These are phyloP conservation scores for Pyrenophora teres DNA, from an alignment of 2,329 filamentous ascomycete species.

Conservation along the genomic window DNA sequence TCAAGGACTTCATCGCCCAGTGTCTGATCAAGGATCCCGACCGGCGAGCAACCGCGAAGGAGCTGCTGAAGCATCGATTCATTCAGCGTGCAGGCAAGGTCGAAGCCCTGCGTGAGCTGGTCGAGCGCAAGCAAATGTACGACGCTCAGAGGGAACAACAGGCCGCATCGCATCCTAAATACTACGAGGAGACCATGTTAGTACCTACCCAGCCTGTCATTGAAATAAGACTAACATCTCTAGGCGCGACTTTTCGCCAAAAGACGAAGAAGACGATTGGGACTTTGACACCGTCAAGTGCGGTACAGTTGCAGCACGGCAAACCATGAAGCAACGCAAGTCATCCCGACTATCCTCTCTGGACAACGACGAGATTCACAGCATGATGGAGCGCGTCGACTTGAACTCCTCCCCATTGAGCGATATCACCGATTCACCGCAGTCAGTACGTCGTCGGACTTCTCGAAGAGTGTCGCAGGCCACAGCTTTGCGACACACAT, in stretches of 20 bases:
- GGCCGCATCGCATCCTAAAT: slow-evolving; percentile 67
- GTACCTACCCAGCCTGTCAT: slow-evolving; percentile 25
- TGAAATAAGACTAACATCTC: slow-evolving; percentile 14
- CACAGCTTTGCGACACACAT: slow-evolving; percentile 45
- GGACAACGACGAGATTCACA: slow-evolving; percentile 40
- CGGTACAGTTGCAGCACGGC: slow-evolving; percentile 59
- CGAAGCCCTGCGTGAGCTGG: slow-evolving; percentile 84
- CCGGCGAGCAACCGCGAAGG: slow-evolving; percentile 79
- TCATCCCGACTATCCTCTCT: slow-evolving; percentile 52
- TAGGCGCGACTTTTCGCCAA: slow-evolving; percentile 68
- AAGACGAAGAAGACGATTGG: slow-evolving; percentile 81
- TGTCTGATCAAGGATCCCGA: slow-evolving; percentile 94
- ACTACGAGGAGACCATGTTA: slow-evolving; percentile 89
- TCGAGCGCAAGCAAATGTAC: slow-evolving; percentile 80
- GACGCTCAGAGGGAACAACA: slow-evolving; percentile 71
- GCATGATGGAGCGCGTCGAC: slow-evolving; percentile 50
- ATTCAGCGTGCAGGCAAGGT: slow-evolving; percentile 85
- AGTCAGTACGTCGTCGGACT: slow-evolving; percentile 35
- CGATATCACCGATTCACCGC: slow-evolving; percentile 44
- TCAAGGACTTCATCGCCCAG: slow-evolving; percentile 90
- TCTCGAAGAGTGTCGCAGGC: slow-evolving; percentile 47
- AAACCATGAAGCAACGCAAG: slow-evolving; percentile 58
- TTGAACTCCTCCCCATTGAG: slow-evolving; percentile 52
- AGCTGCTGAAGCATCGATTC: slow-evolving; percentile 86
- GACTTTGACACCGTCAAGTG: slow-evolving; percentile 91